Evolutionary conservation across 768 basidiomycete species (phyloP), one percentile per base, ranked within the genome.

Genomic region (Amanita thiersii): DNA sequence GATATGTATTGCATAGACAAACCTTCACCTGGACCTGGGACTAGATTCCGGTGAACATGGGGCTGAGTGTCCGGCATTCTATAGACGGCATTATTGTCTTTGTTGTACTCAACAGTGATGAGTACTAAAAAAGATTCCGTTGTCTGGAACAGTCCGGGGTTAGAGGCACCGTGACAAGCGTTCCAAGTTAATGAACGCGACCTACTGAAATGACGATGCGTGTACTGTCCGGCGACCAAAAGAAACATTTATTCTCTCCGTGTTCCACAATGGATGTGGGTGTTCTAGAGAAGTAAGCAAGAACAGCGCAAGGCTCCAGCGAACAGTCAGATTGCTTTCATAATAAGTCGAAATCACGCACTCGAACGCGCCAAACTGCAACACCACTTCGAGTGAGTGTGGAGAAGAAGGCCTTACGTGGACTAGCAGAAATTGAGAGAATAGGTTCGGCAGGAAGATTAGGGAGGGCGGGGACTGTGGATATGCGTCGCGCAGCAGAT

Each of bases 141-240:
- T 0, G 92, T 94, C 91, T 94, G 53, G n/a, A 41, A 21, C 42
- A 30, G 14, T 36, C 39, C 28, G 44, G 11, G 43, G n/a, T 18
- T 6, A n/a, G 42, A 34, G 14, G 30, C 32, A 29, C 28, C n/a
- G 4, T 6, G 14, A 39, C 14, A 21, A 24, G 29, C 40, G 26
- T 14, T 39, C 46, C 25, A 23, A 29, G 25, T 39, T 20, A 20
- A 39, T 19, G 30, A 37, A n/a, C 30, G 32, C 14, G 4, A 59
- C 79, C 41, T 44, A 86, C 92, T 62, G 85, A 78, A 15, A 97
- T 73, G 40, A 92, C 76, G 36, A 97, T 77, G 50, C 79, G 71
- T 52, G 70, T 69, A 24, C 85, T 82, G 56, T 92, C 89, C 40
- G 81, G 80, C 12, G 90, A 79, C 91, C 92, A 97, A 52, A 78